Evolutionary conservation across 2,329 filamentous ascomycete genomes (phyloP), one percentile per base, ranked within the genome.

Genomic region (Exophiala lecanii-corni): DNA sequence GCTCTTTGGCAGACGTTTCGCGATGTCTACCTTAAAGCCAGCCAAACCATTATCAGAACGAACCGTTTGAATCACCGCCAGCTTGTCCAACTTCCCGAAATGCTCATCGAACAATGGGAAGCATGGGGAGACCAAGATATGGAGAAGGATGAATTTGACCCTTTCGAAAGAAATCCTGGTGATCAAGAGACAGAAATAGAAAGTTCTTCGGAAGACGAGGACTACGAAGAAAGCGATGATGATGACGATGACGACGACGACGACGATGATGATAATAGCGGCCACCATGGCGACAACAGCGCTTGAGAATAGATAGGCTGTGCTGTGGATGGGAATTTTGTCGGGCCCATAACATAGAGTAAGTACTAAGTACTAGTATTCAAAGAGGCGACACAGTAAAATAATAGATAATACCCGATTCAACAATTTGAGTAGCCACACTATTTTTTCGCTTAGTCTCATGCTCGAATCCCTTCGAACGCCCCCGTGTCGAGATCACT

Each of bases 171-270:
- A 25, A 18, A 32, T 13, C 3, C 9, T 10, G 23, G 20, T 12
- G 19, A 28, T 16, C 10, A 42, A 12, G 33, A 42, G 20, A 30
- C 30, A 7, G 30, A 33, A 15, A 33, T 13, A 6, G 30, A 33
- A 7, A 28, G 25, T n/a, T 7, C 38, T 9, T 12, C 13, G 5
- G 26, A 41, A 10, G 31, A 32, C 9, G 42, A 31, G 13, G 38
- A 36, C 12, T 15, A 37, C n/a, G 25, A 33, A 19, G 42, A 26
- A 13, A 36, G 41, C 7, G 13, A 25, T 18, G 41, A 35, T 13
- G 18, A 25, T 17, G 36, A 39, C 15, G 44, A 21, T 9, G 34
- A 42, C 19, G 51, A 58, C 40, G 41, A 50, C 36, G 59, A 35
- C 5, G 36, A 32, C n/a, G 35, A 45, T 5, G 37, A 40, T 19